Conservation (phyloP, 768 basidiomycete genomes). For the Calocybe cyanea region DNA sequence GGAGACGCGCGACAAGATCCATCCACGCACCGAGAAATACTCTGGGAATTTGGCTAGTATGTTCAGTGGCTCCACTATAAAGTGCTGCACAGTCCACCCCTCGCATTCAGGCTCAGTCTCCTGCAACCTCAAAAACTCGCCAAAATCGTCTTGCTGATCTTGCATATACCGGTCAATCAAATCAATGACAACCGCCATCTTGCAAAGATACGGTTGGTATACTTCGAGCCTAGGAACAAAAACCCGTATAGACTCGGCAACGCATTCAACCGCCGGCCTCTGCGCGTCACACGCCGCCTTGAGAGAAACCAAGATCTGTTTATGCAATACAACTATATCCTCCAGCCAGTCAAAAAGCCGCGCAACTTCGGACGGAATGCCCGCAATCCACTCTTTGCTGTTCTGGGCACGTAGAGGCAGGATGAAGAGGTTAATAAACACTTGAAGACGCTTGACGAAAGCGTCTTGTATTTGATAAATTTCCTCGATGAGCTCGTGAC, state of each 20-base stretch:
- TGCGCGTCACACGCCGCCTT: constrained; percentile 35
- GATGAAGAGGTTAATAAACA: constrained; percentile 70
- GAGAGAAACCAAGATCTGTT: constrained; percentile 44
- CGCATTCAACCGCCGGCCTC: constrained; percentile 40
- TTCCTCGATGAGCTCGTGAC: constrained; percentile 45
- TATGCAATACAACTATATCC: constrained; percentile 78
- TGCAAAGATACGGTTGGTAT: constrained; percentile 83
- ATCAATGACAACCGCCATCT: constrained; percentile 56
- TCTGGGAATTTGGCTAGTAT: constrained; percentile 68
- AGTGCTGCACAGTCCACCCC: constrained; percentile 61
- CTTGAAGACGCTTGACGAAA: constrained; percentile 64
- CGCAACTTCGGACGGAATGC: constrained; percentile 67
- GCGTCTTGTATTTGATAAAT: constrained; percentile 63
- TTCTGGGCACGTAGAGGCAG: constrained; percentile 72
- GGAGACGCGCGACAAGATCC: neutral
- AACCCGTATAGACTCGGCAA: constrained; percentile 56
- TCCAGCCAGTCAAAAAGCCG: constrained; percentile 86
- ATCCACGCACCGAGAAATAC: constrained; percentile 62
- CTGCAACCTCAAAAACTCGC: constrained; percentile 77
- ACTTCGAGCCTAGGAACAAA: constrained; percentile 72
- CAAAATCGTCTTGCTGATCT: constrained; percentile 66
- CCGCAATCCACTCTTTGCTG: constrained; percentile 73
- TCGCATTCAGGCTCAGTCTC: constrained; percentile 49
- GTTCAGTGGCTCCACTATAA: constrained; percentile 74
- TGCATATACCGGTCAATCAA: constrained; percentile 46